Percentiles rank a stretch among this genome's conserved stretches.
These are phyloP conservation scores for Cyberlindnera galapagoensis DNA, from an alignment of 805 yeast species.

Conservation along the genomic window DNA sequence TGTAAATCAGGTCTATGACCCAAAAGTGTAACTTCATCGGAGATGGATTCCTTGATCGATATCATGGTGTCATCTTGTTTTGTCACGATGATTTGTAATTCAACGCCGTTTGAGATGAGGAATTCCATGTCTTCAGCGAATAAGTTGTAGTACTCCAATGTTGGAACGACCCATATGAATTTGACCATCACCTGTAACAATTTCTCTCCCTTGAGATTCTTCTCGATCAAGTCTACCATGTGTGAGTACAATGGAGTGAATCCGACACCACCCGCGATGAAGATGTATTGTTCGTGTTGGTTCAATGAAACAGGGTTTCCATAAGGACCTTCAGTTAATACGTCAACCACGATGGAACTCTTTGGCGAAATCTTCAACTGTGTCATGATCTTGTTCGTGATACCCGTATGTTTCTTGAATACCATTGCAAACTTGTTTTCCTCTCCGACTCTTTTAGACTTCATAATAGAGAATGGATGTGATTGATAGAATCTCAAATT, in stretches of 20 bases:
- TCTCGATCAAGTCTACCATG: conserved; percentile 24
- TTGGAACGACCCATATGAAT: conserved; percentile 61
- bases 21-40: conserved; percentile 2
- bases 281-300: conserved; percentile 32
- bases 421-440: conserved; percentile 30
- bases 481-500: conserved; percentile 43
- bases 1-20: conserved; percentile 13
- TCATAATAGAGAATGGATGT: conserved; percentile 63
- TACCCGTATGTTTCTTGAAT: conserved; percentile 48
- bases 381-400: conserved; percentile 36
- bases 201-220: conserved; percentile 4
- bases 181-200: conserved; percentile 29
- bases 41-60: neutral
- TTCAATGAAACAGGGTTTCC: conserved; percentile 39
- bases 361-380: conserved; percentile 27
- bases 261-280: conserved; percentile 47
- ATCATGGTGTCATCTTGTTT: conserved; percentile 2
- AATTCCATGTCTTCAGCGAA: conserved; percentile 38
- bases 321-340: conserved; percentile 57
- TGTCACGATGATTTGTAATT: conserved; percentile 15
- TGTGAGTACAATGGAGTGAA: conserved; percentile 44
- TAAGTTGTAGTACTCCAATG: conserved; percentile 41
- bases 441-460: conserved; percentile 30
- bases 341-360: conserved; percentile 28
- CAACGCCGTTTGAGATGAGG: conserved; percentile 24